Evolutionary conservation across 2,329 filamentous ascomycete species (phyloP), one percentile per base, ranked within the genome.

Genomic region (Talaromyces islandicus): DNA sequence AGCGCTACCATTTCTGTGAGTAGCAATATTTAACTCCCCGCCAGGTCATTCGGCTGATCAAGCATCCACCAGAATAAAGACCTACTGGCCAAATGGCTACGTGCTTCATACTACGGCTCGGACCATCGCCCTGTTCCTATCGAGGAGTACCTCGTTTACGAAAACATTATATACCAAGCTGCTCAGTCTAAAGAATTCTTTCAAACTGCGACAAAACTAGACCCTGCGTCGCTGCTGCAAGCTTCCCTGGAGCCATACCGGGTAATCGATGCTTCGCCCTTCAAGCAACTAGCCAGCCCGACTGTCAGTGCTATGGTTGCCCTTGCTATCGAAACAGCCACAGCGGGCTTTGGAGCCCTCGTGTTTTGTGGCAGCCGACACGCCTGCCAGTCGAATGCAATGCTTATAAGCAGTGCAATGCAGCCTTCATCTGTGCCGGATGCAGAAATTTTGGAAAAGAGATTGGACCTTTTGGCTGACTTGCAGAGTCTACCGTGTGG

Each of bases 111-210:
- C 54, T 91, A 90, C 67, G 84, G 87, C 65, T 91, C 89, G 2
- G 83, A 81, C 58, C 92, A 91, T 69, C 82, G 85, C 1, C 89
- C 89, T 1, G 80, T 92, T n/a, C 88, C 89, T 0, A 85, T 92
- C 24, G 83, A 90, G 56, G 89, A 92, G 66, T 84, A 90, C 68
- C 77, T 92, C 0, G 88, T 91, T 4, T 88, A 86, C 68, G 87
- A 91, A 52, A 85, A 88, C 60, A 80, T 80, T 6, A 80, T 91
- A 10, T 91, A 90, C 66, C 80, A 83, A 4, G 83, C 85, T 21
- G 81, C 81, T 30, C 83, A 77, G n/a, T 85, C 84, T 9, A 82
- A 79, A 54, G 80, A 77, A 55, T 76, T 88, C 46, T 81, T 86
- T 46, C 84, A 84, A 62, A 85, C 81, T 12, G 81, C 83, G 11